Percentiles rank a stretch among this genome's conserved stretches.
Conservation (phyloP, 305 asterid genomes). For the Fraxinus ornus region DNA sequence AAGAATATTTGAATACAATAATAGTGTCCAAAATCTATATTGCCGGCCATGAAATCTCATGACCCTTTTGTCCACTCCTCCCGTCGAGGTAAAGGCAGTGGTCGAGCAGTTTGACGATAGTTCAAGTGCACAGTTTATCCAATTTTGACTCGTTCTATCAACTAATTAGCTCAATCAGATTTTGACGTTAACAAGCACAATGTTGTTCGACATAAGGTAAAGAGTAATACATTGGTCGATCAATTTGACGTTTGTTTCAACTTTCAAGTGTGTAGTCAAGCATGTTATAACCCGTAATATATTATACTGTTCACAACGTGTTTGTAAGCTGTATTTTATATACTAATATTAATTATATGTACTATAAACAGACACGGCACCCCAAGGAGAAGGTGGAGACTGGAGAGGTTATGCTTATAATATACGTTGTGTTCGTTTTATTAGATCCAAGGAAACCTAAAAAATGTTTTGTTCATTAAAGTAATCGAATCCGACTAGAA, state of each 20-base stretch:
- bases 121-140: neutral
- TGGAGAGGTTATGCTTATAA: neutral
- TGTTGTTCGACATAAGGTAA: neutral
- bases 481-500: neutral
- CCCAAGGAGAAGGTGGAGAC: neutral
- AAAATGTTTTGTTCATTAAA: neutral
- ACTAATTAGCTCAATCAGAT: neutral
- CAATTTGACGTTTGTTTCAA: neutral
- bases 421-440: neutral
- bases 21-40: neutral
- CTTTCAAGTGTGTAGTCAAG: neutral
- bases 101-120: neutral
- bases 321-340: neutral
- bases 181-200: neutral
- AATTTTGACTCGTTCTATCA: neutral
- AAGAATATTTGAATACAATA: neutral
- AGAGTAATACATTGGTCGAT: neutral
- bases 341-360: neutral
- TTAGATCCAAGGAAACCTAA: neutral
- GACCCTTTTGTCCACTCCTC: neutral
- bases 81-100: neutral
- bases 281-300: neutral
- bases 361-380: neutral
- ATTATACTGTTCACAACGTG: neutral
- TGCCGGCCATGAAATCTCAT: neutral